Conservation (phyloP, 108 stramenopile species). For the Nannochloropsis gaditana region DNA sequence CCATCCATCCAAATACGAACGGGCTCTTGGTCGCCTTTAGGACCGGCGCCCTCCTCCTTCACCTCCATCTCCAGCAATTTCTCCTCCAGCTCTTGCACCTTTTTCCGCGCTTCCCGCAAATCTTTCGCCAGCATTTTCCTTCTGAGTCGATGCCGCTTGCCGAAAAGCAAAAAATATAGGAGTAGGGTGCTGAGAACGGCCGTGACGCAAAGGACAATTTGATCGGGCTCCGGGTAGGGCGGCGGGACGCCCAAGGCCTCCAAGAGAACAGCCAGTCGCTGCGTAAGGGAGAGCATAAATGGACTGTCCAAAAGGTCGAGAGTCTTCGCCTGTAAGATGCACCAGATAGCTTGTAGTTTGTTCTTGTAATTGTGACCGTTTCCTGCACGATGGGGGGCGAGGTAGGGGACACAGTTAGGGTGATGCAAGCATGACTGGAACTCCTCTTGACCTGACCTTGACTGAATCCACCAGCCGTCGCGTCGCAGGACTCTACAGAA, state of each 20-base stretch:
- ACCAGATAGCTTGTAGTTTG: background rate
- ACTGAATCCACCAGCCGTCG: background rate
- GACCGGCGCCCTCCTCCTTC: slow-evolving; percentile 25
- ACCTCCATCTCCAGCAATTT: slow-evolving; percentile 40
- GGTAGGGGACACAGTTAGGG: background rate
- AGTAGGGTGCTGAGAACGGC: slow-evolving; percentile 34
- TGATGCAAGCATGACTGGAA: background rate
- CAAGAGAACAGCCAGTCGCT: slow-evolving; percentile 13
- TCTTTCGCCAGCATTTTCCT: slow-evolving; percentile 30
- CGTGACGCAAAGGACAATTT: slow-evolving; percentile 34
- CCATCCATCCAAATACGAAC: slow-evolving; percentile 91
- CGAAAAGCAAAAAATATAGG: slow-evolving; percentile 41
- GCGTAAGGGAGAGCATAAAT: background rate
- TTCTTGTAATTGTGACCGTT: background rate
- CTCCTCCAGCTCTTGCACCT: slow-evolving; percentile 34
- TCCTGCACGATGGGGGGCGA: background rate
- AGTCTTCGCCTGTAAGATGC: slow-evolving; percentile 9
- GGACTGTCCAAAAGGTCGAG: background rate
- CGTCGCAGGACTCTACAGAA: background rate
- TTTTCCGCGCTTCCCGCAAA: slow-evolving; percentile 35
- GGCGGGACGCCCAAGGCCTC: slow-evolving; percentile 32
- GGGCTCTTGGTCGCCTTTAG: slow-evolving; percentile 21
- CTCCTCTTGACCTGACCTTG: background rate
- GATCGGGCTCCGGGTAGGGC: slow-evolving; percentile 34
- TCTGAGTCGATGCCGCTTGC: slow-evolving; percentile 35